Evolutionary conservation across 2,329 filamentous ascomycete genomes (phyloP).

Genomic region (Thielaviopsis euricoi): DNA sequence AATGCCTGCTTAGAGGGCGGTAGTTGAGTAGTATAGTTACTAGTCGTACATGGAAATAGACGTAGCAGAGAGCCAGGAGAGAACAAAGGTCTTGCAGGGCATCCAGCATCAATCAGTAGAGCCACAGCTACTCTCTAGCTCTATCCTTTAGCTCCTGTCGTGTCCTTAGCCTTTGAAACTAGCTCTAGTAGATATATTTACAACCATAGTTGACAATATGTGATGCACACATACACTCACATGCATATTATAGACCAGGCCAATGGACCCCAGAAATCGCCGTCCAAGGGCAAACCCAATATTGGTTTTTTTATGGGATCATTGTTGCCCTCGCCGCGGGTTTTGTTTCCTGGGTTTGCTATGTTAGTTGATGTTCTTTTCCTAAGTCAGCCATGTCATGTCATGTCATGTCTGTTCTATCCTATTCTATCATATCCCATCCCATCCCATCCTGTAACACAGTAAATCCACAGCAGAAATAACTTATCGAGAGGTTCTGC

Average conservation of each 20-base stretch:
- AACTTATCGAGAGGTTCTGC: too few relatives aligned
- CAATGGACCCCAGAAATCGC: not conserved
- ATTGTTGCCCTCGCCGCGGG: constrained; percentile 3
- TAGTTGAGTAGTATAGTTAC: not conserved
- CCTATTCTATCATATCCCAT: too few relatives aligned
- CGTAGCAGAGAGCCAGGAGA: not conserved
- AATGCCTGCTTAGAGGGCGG: not conserved
- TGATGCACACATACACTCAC: too few relatives aligned
- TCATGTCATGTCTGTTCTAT: too few relatives aligned
- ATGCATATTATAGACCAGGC: not conserved
- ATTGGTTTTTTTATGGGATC: constrained; percentile 6
- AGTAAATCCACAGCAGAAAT: too few relatives aligned
- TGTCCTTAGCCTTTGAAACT: too few relatives aligned
- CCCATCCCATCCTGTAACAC: too few relatives aligned
- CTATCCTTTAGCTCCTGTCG: too few relatives aligned
- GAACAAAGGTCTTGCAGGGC: not conserved
- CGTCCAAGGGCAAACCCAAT: constrained; percentile 5
- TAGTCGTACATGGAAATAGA: not conserved
- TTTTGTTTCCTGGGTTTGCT: not conserved
- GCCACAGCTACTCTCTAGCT: too few relatives aligned
- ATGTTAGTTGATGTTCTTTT: not conserved
- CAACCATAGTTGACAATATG: too few relatives aligned
- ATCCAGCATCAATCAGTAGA: not conserved
- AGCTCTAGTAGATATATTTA: too few relatives aligned
- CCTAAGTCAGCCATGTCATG: too few relatives aligned